A percentile compares a stretch with the other conserved stretches of the same genome.
Evolutionary conservation across 2,329 filamentous ascomycete species (phyloP).

Genomic region (Neofusicoccum kwambonambiense): DNA sequence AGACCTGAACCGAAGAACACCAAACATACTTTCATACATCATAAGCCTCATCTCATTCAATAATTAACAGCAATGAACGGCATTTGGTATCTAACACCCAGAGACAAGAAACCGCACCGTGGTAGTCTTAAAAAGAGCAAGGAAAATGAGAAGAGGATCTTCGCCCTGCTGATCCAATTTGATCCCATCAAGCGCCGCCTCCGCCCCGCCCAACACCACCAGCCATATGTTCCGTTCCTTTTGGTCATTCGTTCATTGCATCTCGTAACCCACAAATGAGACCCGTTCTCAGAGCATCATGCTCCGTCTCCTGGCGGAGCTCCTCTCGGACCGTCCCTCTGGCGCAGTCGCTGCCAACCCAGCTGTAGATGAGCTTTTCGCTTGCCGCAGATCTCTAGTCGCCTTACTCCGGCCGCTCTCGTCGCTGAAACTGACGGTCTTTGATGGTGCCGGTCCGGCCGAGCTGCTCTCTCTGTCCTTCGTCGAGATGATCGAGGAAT

Average conservation of each 20-base stretch:
- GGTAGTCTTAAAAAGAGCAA: not conserved
- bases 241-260: not conserved
- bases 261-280: not conserved
- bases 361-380: conserved; percentile 11
- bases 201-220: not conserved
- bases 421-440: conserved; percentile 24
- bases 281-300: conserved; percentile 35
- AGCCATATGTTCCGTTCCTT: not conserved
- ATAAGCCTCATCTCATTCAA: not conserved
- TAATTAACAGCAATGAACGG: conserved; percentile 12
- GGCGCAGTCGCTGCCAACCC: not conserved
- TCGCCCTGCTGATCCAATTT: not conserved
- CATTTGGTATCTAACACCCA: conserved; percentile 11
- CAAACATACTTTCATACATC: not conserved
- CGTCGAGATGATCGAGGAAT: conserved; percentile 30
- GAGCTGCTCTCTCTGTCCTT: conserved; percentile 22
- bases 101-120: not conserved
- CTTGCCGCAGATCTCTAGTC: conserved; percentile 21
- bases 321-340: conserved; percentile 33
- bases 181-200: not conserved
- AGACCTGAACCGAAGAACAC: not conserved
- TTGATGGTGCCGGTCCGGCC: conserved; percentile 20
- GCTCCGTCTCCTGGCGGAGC: conserved; percentile 41
- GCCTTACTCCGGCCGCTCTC: conserved; percentile 20
- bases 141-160: not conserved